Evolutionary conservation across 2,329 filamentous ascomycete genomes (phyloP), one percentile per base, ranked within the genome.

Genomic region (Epichloe amarillans): DNA sequence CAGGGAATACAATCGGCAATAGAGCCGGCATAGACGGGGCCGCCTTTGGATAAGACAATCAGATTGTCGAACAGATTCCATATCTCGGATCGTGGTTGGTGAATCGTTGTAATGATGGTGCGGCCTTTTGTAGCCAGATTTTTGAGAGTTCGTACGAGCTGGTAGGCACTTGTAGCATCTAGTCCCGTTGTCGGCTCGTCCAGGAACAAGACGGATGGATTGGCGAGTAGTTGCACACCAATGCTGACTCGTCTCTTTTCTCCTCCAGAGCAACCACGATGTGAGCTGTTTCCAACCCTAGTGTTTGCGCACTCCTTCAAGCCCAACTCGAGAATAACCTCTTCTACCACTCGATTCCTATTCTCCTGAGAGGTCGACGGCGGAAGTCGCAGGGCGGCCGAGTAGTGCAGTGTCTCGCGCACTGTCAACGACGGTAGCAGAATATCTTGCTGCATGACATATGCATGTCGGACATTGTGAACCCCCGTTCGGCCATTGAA

Each of bases 131-230:
- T 71, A 0, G 84, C 82, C 2, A 90, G 70, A 7, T 68, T 71
- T 60, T 88, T 87, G 8, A 89, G 65, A 0, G 84, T 88, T 35
- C 80, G 72, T 0, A 89, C 73, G 0, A 90, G 74, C 56, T 88
- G 84, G 57, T 80, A 87, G 0, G 86, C 86, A 60, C 82, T 88
- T 2, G 84, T 87, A 0, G 85, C 84, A 66, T 90, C 86, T 7
- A 90, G 71, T 0, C 84, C 84, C 1, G 85, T 89, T 0, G 86
- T 90, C 0, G 86, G 85, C 58, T 90, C 86, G 59, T 91, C 86
- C 21, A 88, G 74, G 62, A 88, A 89, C 6, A 90, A 67, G 1
- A 90, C 76, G 5, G 83, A 87, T 1, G 86, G 86, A 60, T 89
- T 90, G 4, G 83, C 80, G n/a, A 90, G 70, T 51, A 90, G 72